phyloP scores from a whole-genome alignment of 1,284 basidiomycete genomes.

The Irpex rosettiformis region DNA sequence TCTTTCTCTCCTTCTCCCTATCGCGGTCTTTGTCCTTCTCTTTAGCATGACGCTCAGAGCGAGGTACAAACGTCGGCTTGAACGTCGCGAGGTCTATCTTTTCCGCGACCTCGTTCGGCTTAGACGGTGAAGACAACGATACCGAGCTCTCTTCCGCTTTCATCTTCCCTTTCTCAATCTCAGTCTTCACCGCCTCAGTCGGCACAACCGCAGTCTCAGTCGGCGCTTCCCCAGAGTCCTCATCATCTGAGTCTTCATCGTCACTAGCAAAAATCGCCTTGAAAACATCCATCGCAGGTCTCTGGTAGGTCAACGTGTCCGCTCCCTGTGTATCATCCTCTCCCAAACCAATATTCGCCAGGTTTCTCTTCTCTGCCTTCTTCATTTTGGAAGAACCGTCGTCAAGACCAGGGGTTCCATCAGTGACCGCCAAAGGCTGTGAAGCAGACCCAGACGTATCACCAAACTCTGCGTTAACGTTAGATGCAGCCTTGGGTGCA shows the following conservation, averaged over 20 bases:
- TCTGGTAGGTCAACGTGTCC: constrained; percentile 84
- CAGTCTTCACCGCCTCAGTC: neutral
- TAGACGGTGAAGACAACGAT: too few relatives aligned
- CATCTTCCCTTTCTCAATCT: constrained; percentile 10
- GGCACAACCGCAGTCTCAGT: constrained; percentile 2
- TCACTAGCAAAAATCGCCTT: constrained; percentile 94
- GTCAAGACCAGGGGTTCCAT: constrained; percentile 17
- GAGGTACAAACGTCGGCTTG: constrained; percentile 79
- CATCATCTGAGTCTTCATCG: constrained; percentile 75
- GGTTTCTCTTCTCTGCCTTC: constrained; percentile 36
- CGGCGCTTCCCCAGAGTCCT: constrained; percentile 49
- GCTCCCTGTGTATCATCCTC: constrained; percentile 85
- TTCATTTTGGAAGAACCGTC: neutral
- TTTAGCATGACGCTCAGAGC: constrained; percentile 32
- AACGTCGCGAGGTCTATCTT: constrained; percentile 63
- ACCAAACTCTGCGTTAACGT: neutral
- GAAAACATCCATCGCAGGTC: constrained; percentile 90
- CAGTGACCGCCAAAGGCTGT: constrained; percentile 20
- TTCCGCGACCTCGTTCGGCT: constrained; percentile 9
- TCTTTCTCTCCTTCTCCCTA: constrained; percentile 13
- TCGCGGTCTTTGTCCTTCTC: constrained; percentile 33
- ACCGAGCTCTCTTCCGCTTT: constrained; percentile 12
- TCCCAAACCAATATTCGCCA: constrained; percentile 79
- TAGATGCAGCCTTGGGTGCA: constrained; percentile 12
- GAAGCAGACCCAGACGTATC: neutral